phyloP scores from a whole-genome alignment of 208 protist genomes.

The Leishmania lainsoni region DNA sequence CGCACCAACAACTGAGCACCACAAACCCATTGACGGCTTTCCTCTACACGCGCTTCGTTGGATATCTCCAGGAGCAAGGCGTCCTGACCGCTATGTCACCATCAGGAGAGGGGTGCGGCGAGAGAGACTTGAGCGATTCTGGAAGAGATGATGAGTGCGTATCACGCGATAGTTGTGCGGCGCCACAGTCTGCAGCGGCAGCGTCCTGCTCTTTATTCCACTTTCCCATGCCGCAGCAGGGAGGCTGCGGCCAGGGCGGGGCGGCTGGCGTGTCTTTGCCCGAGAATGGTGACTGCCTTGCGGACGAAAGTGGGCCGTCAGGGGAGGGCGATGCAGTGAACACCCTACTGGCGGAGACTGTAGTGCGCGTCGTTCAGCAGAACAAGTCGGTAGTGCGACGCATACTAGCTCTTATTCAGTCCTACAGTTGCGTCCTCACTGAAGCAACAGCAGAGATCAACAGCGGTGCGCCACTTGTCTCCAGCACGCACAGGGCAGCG shows the following conservation, averaged over 20 bases:
- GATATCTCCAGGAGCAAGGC: not conserved
- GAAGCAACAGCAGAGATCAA: not conserved
- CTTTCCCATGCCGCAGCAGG: not conserved
- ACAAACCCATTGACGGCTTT: slow-evolving; percentile 8
- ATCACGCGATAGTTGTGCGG: not conserved
- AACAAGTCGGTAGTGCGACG: slow-evolving; percentile 33
- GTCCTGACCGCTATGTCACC: not conserved
- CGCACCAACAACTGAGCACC: not conserved
- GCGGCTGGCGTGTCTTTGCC: not conserved
- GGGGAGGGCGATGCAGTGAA: not conserved
- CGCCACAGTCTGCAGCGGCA: not conserved
- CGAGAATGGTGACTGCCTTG: not conserved
- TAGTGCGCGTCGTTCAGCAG: slow-evolving; percentile 32
- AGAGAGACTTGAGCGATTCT: not conserved
- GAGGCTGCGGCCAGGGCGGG: not conserved
- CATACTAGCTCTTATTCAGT: slow-evolving; percentile 25
- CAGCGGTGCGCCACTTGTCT: too few species aligned
- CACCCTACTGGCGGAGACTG: not conserved
- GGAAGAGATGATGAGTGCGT: not conserved
- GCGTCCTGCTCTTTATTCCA: not conserved
- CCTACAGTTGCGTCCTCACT: slow-evolving; percentile 5
- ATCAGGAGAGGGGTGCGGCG: not conserved
- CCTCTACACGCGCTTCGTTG: not conserved
- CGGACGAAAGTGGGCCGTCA: not conserved
- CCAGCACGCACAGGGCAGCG: not conserved